phyloP scores from a whole-genome alignment of 345 rosid species.

The Sonneratia alba region DNA sequence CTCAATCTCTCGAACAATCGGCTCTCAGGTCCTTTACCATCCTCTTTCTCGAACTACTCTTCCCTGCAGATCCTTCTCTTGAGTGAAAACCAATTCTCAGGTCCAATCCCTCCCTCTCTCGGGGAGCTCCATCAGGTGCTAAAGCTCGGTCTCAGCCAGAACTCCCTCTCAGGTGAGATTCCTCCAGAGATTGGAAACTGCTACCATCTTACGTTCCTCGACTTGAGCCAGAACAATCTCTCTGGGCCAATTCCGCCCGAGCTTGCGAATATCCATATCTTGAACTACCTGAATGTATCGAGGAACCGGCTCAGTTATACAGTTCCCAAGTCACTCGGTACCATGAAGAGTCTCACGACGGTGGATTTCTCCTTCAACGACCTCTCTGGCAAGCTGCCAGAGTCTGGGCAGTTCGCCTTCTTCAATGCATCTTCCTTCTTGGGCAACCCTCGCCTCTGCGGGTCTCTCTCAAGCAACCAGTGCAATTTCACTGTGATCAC shows the following conservation, averaged over 20 bases:
- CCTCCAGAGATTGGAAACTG: slow-evolving; percentile 62
- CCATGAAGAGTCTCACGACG: slow-evolving; percentile 66
- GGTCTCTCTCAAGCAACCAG: slow-evolving; percentile 46
- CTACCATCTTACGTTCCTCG: slow-evolving; percentile 37
- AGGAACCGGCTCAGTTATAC: slow-evolving; percentile 56
- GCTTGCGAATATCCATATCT: slow-evolving; percentile 43
- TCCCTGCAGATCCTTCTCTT: slow-evolving; percentile 67
- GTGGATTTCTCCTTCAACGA: slow-evolving; percentile 89
- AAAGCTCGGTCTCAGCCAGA: slow-evolving; percentile 61
- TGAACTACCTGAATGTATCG: slow-evolving; percentile 74
- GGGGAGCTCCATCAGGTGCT: slow-evolving; percentile 42
- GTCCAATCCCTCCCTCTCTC: slow-evolving; percentile 52
- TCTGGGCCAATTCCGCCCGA: slow-evolving; percentile 53
- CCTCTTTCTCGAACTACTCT: slow-evolving; percentile 48
- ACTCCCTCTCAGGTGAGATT: slow-evolving; percentile 59
- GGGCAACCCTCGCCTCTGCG: slow-evolving; percentile 85
- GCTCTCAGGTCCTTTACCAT: slow-evolving; percentile 58
- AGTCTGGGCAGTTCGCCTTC: slow-evolving; percentile 60
- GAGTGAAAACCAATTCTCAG: slow-evolving; percentile 50
- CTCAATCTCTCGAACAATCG: slow-evolving; percentile 68
- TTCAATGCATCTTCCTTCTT: slow-evolving; percentile 78
- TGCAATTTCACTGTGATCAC: slow-evolving; percentile 38
- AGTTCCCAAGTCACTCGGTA: slow-evolving; percentile 56
- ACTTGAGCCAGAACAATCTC: slow-evolving; percentile 59
- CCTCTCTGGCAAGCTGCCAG: slow-evolving; percentile 69